Base-by-base conservation (phyloP, 2,329 filamentous ascomycete genomes). In the Tolypocladium amazonense region DNA sequence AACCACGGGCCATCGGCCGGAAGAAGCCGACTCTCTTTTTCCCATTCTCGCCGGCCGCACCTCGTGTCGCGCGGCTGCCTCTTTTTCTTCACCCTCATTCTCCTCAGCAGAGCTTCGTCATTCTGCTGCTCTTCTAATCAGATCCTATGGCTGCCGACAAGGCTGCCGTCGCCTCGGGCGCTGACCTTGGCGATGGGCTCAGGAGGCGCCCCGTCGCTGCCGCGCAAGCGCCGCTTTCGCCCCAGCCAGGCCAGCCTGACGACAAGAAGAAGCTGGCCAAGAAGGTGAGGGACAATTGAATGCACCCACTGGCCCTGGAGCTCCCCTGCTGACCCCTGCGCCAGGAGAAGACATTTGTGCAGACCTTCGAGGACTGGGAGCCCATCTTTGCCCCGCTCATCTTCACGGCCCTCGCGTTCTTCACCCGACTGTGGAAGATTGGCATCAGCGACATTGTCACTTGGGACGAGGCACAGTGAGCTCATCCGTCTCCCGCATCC, bases 341-440 rank as follows among this genome's bases (percentile, higher is more conserved):
- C n/a, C 64, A 82, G 74, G 72, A 79, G 65, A 79, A 83, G 65
- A 83, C 83, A 30, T 71, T 89, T 64, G 74, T 89, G 66, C 72
- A 87, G 59, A 78, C 82, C 66, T 81, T 92, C 65, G 78, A 81
- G 67, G 77, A 86, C 74, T 83, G 85, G 81, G 81, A 89, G 71
- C 77, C 81, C 70, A 69, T 87, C 69, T 79, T 86, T 70, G 81
- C 82, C 63, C 81, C 85, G 59, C 70, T 87, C 67, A 69, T 88
- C 70, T 84, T 87, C 74, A 83, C 83, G 61, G 69, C 79, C 64
- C 72, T 87, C 58, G 83, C 86, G 60, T 78, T 87, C 74, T 86
- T 87, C 72, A 89, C 86, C 45, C 79, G 86, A 64, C 72, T 88
- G 64, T 88, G 82, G 75, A 88, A 87, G 77, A 88, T 89, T 70